Percentiles rank a stretch among this genome's conserved stretches.
Evolutionary conservation across 148 eudicot genomes (phyloP).

Genomic region (Diospyros kaki): DNA sequence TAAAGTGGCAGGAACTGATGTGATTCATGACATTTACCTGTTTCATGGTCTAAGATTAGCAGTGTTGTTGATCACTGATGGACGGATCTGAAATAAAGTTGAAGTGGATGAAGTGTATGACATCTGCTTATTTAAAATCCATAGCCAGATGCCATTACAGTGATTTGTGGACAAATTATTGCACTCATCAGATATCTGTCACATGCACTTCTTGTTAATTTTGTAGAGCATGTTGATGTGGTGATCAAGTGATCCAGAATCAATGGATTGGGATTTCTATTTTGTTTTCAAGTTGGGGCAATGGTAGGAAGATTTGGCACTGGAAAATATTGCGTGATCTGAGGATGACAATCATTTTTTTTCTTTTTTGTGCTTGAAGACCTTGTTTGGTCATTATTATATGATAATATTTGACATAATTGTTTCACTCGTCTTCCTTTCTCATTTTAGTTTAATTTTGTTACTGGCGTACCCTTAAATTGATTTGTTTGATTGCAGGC

Average conservation of each 20-base stretch:
- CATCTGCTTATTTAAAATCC: not conserved
- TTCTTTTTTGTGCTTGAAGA: too few species aligned
- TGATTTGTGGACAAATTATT: not conserved
- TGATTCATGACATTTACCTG: conserved; percentile 1
- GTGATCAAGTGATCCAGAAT: not conserved
- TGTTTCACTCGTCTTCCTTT: not conserved
- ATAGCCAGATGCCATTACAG: too few species aligned
- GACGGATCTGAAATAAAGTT: not conserved
- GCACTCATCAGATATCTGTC: not conserved
- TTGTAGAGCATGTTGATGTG: not conserved
- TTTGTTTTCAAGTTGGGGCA: not conserved
- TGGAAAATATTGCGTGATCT: too few species aligned
- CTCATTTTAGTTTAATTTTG: conserved; percentile 3
- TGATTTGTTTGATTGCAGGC: conserved; percentile 52
- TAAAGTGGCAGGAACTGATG: not conserved
- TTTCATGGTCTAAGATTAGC: not conserved
- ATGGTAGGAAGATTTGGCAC: not conserved
- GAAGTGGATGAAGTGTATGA: not conserved
- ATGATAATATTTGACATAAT: too few species aligned
- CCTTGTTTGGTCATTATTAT: too few species aligned
- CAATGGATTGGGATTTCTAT: not conserved
- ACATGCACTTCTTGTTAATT: conserved; percentile 1
- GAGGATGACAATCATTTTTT: too few species aligned
- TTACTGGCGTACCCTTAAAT: not conserved
- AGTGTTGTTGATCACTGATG: not conserved